Conservation (phyloP, 2,329 filamentous ascomycete species). For the Colletotrichum limetticola region DNA sequence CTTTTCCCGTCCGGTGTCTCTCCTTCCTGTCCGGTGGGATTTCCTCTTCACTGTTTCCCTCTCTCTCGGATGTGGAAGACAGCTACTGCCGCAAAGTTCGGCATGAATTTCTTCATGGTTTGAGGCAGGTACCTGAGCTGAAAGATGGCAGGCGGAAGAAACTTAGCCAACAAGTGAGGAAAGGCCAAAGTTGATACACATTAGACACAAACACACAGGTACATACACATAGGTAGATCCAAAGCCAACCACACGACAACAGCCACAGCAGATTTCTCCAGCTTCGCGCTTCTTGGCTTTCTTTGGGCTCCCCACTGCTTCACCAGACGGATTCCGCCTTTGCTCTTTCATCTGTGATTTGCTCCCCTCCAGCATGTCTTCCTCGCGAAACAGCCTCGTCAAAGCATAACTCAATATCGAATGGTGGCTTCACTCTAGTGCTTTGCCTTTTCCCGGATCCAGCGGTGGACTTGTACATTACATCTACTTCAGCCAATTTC, state of each 20-base stretch:
- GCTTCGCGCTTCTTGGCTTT: neutral
- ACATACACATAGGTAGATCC: neutral
- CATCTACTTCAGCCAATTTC: neutral
- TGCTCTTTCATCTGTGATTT: neutral
- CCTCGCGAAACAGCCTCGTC: slow-evolving; percentile 19
- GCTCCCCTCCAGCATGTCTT: neutral
- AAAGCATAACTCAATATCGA: slow-evolving; percentile 30
- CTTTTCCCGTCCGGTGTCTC: neutral
- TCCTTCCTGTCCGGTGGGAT: neutral
- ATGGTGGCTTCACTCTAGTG: neutral
- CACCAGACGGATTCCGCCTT: neutral
- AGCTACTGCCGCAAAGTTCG: neutral
- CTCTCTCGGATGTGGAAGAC: neutral
- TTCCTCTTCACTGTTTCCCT: neutral
- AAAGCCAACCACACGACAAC: neutral
- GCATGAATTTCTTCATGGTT: neutral
- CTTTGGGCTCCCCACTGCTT: neutral
- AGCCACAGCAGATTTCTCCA: neutral
- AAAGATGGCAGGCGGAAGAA: neutral
- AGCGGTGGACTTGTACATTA: neutral
- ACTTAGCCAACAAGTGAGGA: neutral
- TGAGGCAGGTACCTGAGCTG: neutral
- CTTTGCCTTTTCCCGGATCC: neutral
- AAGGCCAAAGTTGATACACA: neutral
- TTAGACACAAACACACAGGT: neutral